phyloP scores from a whole-genome alignment of 2,329 filamentous ascomycete species.

The Trichoderma aggressivum region DNA sequence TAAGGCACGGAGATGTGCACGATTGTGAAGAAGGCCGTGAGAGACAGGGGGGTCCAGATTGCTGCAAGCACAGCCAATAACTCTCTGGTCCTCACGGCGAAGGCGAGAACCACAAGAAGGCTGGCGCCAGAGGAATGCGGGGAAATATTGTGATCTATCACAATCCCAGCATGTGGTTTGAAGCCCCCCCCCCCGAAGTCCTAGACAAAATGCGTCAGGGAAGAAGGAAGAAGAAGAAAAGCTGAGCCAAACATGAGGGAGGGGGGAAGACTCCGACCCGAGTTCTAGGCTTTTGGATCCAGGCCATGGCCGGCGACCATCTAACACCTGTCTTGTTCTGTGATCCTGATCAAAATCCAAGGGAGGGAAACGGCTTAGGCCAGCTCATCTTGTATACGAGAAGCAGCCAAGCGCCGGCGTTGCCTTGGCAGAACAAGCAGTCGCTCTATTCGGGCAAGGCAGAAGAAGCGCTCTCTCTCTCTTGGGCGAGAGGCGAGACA shows the following conservation, averaged over 20 bases:
- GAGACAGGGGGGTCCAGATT: neutral
- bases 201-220: neutral
- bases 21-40: neutral
- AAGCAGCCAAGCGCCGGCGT: neutral
- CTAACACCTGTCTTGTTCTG: neutral
- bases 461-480: neutral
- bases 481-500: neutral
- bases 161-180: conserved; percentile 8
- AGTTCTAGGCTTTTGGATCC: neutral
- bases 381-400: conserved; percentile 3
- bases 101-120: neutral
- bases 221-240: neutral
- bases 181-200: conserved; percentile 1
- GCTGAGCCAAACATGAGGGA: neutral
- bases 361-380: neutral
- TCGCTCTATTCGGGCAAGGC: neutral
- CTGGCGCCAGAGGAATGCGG: conserved; percentile 17
- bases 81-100: neutral
- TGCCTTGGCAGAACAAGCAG: neutral
- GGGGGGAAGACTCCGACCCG: neutral
- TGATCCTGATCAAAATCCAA: neutral
- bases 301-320: neutral
- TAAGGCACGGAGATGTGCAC: neutral
- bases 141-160: conserved; percentile 19
- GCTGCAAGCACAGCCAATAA: neutral